Evolutionary conservation across 2,329 filamentous ascomycete genomes (phyloP).

Genomic region (Fusarium poae): DNA sequence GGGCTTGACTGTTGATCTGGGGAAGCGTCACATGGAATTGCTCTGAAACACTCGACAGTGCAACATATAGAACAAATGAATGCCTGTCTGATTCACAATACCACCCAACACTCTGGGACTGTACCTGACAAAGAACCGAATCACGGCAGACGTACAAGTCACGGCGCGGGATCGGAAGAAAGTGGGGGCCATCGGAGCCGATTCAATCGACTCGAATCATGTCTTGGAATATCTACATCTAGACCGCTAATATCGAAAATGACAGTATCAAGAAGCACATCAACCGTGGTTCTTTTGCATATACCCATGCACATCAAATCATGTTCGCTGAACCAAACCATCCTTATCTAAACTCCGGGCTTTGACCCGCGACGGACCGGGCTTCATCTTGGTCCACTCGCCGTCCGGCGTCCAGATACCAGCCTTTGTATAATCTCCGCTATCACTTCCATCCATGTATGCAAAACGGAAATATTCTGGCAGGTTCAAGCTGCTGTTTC

Average conservation of each 20-base stretch:
- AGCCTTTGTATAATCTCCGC: constrained; percentile 81
- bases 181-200: constrained; percentile 1
- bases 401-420: constrained; percentile 76
- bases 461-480: constrained; percentile 85
- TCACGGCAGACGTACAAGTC: neutral
- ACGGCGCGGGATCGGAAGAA: neutral
- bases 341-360: constrained; percentile 45
- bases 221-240: neutral
- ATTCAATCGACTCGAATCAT: neutral
- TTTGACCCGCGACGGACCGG: constrained; percentile 68
- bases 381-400: constrained; percentile 74
- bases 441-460: constrained; percentile 74
- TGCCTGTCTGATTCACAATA: neutral
- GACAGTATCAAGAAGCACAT: constrained; percentile 15
- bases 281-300: neutral
- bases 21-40: neutral
- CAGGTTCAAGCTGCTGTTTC: constrained; percentile 59
- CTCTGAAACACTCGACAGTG: neutral
- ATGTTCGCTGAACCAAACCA: constrained; percentile 39
- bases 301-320: constrained; percentile 9
- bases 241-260: constrained; percentile 11
- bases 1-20: constrained; percentile 4
- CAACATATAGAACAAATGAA: neutral
- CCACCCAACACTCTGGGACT: neutral
- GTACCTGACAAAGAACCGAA: neutral